Evolutionary conservation across 495 filamentous ascomycete species (phyloP).

Genomic region (Aspergillus avenaceus): DNA sequence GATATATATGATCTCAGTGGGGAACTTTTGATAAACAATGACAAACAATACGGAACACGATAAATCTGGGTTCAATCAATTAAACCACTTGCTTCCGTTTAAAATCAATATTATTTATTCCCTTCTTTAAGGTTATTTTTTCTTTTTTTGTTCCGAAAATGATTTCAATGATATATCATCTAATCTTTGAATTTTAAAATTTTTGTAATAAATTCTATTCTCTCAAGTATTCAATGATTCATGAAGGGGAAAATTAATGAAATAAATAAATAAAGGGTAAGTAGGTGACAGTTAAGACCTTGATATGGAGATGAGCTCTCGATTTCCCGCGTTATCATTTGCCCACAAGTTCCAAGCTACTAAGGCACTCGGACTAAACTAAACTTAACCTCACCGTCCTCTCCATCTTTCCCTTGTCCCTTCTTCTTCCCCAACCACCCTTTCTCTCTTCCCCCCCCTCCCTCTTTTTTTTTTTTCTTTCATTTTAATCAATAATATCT

Average conservation of each 20-base stretch:
- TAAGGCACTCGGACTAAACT: slow-evolving; percentile 9
- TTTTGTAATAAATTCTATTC: too few species aligned
- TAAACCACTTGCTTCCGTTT: too few species aligned
- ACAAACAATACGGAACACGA: too few species aligned
- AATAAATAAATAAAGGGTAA: neutral
- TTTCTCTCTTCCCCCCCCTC: slow-evolving; percentile 4
- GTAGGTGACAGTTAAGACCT: neutral
- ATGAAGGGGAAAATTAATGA: neutral
- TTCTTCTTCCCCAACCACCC: neutral
- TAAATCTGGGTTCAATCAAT: too few species aligned
- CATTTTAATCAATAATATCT: neutral
- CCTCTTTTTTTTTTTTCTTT: slow-evolving; percentile 1
- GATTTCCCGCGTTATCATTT: slow-evolving; percentile 13
- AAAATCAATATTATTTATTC: too few species aligned
- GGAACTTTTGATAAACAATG: too few species aligned
- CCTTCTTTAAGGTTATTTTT: too few species aligned
- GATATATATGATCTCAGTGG: too few species aligned
- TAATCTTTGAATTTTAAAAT: too few species aligned
- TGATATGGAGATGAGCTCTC: slow-evolving; percentile 5
- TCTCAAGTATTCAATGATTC: too few species aligned
- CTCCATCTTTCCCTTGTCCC: slow-evolving; percentile 6
- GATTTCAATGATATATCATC: too few species aligned
- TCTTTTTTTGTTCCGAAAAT: too few species aligned
- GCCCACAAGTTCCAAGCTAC: slow-evolving; percentile 4
- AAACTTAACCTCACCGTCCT: slow-evolving; percentile 1